Evolutionary conservation across 163 green algal species (phyloP).

Genomic region (Scenedesmus sp.): DNA sequence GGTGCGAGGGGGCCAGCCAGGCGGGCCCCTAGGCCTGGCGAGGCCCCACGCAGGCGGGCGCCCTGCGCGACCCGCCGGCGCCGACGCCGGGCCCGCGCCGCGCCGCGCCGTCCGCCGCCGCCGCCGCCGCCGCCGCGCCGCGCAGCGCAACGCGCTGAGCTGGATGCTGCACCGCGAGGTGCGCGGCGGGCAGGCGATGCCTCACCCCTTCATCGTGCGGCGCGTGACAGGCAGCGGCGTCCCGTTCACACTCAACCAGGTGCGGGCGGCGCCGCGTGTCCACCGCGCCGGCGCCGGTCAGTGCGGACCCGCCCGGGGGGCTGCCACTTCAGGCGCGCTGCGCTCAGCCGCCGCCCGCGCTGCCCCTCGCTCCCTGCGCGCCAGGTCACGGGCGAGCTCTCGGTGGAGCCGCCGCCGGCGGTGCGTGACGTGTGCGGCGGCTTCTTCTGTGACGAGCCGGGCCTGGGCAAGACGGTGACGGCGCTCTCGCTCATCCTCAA

Average conservation of each 20-base stretch:
- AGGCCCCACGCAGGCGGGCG: too few relatives aligned
- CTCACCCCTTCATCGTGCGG: conserved; percentile 55
- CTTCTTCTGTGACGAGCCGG: conserved; percentile 93
- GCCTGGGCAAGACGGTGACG: conserved; percentile 95
- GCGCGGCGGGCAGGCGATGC: background rate
- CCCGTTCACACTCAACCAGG: conserved; percentile 32
- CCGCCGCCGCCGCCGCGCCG: too few relatives aligned
- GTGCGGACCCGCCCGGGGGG: too few relatives aligned
- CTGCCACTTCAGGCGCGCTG: too few relatives aligned
- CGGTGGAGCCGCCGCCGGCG: conserved; percentile 35
- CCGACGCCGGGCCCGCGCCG: too few relatives aligned
- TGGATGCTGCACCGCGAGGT: conserved; percentile 83
- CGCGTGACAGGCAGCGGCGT: conserved; percentile 45
- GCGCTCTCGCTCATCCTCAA: conserved; percentile 85
- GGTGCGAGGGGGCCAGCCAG: conserved; percentile 15
- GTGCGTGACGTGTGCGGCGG: conserved; percentile 71
- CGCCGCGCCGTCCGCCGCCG: too few relatives aligned
- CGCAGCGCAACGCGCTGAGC: conserved; percentile 72
- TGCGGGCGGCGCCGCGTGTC: too few relatives aligned
- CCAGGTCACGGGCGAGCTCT: conserved; percentile 50
- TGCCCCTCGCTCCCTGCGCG: conserved; percentile 3
- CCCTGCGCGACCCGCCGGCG: too few relatives aligned
- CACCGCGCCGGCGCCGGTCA: too few relatives aligned
- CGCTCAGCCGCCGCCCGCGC: too few relatives aligned
- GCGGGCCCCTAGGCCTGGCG: too few relatives aligned